phyloP scores from a whole-genome alignment of 2,329 filamentous ascomycete species.

The Neopestalotiopsis rosae region DNA sequence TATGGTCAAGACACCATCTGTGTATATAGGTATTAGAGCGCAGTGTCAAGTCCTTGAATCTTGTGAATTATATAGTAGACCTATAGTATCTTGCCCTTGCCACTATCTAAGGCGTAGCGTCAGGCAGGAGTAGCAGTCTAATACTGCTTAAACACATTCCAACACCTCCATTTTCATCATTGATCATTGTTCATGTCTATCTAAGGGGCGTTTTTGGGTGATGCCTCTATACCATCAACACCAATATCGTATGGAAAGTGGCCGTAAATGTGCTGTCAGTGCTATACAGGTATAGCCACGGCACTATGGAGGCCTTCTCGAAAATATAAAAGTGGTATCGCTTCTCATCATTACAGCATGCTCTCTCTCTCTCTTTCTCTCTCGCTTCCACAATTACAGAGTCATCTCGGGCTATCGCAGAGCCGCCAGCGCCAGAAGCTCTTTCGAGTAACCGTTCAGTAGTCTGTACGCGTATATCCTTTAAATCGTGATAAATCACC shows the following conservation, averaged over 20 bases:
- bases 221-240: slow-evolving; percentile 8
- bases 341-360: neutral
- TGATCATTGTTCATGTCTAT: slow-evolving; percentile 11
- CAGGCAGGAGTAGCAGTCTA: neutral
- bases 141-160: neutral
- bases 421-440: neutral
- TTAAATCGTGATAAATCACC: neutral
- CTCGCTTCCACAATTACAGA: neutral
- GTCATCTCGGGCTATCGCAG: neutral
- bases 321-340: slow-evolving; percentile 1
- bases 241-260: slow-evolving; percentile 12
- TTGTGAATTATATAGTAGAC: slow-evolving; percentile 29
- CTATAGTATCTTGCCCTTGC: slow-evolving; percentile 27
- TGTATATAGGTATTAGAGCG: neutral
- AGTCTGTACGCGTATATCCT: neutral
- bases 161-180: slow-evolving; percentile 3
- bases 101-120: slow-evolving; percentile 11
- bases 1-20: neutral
- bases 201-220: neutral
- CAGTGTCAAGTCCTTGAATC: neutral
- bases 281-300: slow-evolving; percentile 12
- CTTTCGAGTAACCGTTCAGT: neutral
- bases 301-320: neutral
- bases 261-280: slow-evolving; percentile 12
- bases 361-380: neutral